These are phyloP conservation scores for Globisporangium barbulae DNA, from an alignment of 352 stramenopile genomes.

Conservation along the genomic window DNA sequence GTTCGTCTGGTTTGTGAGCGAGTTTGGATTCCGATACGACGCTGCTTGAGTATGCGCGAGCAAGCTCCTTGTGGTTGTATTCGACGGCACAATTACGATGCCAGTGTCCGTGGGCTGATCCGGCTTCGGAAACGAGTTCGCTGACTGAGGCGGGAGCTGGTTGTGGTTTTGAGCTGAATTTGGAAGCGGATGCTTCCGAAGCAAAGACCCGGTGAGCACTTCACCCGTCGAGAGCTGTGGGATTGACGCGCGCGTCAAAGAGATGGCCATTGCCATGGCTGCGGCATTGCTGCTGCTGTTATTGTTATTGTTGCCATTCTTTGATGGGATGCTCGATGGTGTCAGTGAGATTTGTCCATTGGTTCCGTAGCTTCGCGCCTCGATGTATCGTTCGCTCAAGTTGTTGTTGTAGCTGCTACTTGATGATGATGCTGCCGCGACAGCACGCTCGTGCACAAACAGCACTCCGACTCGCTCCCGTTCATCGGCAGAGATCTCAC, in stretches of 20 bases:
- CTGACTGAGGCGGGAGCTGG: slow-evolving; percentile 19
- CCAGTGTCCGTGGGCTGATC: slow-evolving; percentile 37
- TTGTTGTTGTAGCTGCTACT: slow-evolving; percentile 5
- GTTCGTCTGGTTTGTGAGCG: slow-evolving; percentile 27
- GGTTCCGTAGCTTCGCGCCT: slow-evolving; percentile 15
- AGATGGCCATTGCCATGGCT: background rate
- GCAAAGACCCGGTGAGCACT: slow-evolving; percentile 36
- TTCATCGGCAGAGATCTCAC: slow-evolving; percentile 73
- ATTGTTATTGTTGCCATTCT: slow-evolving; percentile 14
- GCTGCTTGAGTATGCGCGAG: slow-evolving; percentile 20
- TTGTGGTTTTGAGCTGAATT: slow-evolving; percentile 9
- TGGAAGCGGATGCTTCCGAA: slow-evolving; percentile 36
- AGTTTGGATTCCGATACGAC: slow-evolving; percentile 15
- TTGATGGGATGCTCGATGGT: slow-evolving; percentile 45
- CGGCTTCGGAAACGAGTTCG: slow-evolving; percentile 32
- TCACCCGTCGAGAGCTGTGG: slow-evolving; percentile 35
- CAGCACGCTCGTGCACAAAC: slow-evolving; percentile 65
- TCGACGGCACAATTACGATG: slow-evolving; percentile 44
- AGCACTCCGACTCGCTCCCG: slow-evolving; percentile 65
- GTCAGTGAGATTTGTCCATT: slow-evolving; percentile 29
- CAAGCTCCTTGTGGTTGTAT: slow-evolving; percentile 45
- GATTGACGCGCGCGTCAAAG: background rate
- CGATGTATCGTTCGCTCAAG: slow-evolving; percentile 23
- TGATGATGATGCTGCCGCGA: slow-evolving; percentile 22
- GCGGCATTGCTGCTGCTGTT: background rate